Evolutionary conservation across 2,329 filamentous ascomycete genomes (phyloP).

Genomic region (Hansfordia pulvinata): DNA sequence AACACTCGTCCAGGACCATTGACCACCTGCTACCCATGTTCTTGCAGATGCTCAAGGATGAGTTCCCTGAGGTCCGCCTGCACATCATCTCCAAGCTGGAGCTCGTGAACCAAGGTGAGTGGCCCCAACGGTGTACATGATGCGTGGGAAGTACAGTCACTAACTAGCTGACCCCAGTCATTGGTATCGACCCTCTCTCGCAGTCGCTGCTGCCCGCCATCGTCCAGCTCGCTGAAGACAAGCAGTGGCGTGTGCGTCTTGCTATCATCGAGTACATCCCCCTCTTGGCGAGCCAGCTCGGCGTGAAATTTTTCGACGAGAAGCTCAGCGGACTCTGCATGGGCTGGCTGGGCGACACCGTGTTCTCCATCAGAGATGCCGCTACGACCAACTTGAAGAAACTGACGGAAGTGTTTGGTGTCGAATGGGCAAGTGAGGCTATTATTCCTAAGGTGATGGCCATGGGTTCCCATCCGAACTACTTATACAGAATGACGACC

Average conservation of each 20-base stretch:
- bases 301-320: constrained; percentile 96
- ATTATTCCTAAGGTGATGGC: constrained; percentile 98
- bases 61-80: constrained; percentile 92
- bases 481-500: constrained; percentile 99
- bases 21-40: constrained; percentile 97
- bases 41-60: constrained; percentile 97
- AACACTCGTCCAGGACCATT: constrained; percentile 55
- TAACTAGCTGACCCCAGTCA: constrained; percentile 37
- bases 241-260: constrained; percentile 95
- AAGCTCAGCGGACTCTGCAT: constrained; percentile 93
- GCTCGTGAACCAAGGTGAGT: constrained; percentile 82
- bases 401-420: constrained; percentile 94
- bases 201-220: constrained; percentile 95
- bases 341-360: constrained; percentile 96
- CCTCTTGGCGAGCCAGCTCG: constrained; percentile 84
- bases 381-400: constrained; percentile 97
- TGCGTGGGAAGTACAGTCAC: background rate
- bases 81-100: constrained; percentile 99
- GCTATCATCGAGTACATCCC: constrained; percentile 99
- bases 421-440: constrained; percentile 91
- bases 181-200: constrained; percentile 92
- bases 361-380: constrained; percentile 96
- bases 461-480: constrained; percentile 97
- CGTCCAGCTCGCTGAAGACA: constrained; percentile 93
- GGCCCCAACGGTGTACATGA: background rate